Evolutionary conservation across 2,329 filamentous ascomycete species (phyloP).

Genomic region (Beauveria brongniartii): DNA sequence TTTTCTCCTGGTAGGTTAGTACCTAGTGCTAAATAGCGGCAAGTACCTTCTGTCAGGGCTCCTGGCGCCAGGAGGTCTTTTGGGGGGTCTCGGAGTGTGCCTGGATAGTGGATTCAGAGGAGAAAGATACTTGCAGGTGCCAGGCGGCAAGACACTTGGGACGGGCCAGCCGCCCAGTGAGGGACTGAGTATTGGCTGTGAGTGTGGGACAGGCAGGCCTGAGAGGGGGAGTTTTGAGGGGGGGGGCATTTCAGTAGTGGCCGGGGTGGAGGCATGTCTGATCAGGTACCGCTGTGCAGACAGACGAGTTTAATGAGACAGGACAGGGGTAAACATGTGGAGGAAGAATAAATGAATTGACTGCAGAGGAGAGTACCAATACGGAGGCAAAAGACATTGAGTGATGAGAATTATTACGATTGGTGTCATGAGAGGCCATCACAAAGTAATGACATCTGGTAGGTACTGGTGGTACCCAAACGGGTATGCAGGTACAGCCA

Average conservation of each 20-base stretch:
- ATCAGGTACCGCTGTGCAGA: not conserved
- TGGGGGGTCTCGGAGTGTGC: not conserved
- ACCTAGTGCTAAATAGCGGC: not conserved
- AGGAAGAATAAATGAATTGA: not conserved
- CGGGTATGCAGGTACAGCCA: not conserved
- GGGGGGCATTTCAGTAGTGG: not conserved
- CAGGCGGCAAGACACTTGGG: conserved; percentile 1
- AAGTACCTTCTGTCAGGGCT: not conserved
- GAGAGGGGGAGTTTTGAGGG: not conserved
- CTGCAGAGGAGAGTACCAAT: not conserved
- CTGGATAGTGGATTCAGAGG: not conserved
- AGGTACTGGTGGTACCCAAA: not conserved
- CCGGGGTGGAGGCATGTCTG: not conserved
- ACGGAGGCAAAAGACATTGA: not conserved
- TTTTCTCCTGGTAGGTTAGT: not conserved
- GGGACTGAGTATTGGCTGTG: not conserved
- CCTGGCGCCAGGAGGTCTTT: not conserved
- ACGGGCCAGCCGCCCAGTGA: not conserved
- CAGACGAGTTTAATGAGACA: conserved; percentile 5
- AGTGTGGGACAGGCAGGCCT: not conserved
- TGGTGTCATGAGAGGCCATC: no score
- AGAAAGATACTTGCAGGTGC: not conserved
- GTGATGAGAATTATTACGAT: not conserved
- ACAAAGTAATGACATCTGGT: not conserved
- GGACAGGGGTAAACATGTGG: not conserved